phyloP scores from a whole-genome alignment of 2,329 filamentous ascomycete genomes.

The Rhynchosporium secalis region DNA sequence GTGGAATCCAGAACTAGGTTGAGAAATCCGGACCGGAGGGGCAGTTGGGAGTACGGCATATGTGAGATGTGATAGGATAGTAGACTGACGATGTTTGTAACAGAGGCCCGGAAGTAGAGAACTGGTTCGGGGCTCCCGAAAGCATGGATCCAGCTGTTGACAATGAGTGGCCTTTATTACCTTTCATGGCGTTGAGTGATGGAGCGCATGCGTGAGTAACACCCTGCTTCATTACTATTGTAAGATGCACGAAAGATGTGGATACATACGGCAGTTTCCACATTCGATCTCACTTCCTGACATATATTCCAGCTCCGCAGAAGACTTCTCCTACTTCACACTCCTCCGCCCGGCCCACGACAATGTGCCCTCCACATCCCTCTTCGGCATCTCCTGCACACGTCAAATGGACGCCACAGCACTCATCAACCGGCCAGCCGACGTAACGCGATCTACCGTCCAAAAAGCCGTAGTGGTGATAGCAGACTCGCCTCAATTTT shows the following conservation, averaged over 20 bases:
- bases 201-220: constrained; percentile 81
- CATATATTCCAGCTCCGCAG: constrained; percentile 61
- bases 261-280: too few relatives aligned
- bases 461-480: constrained; percentile 98
- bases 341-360: constrained; percentile 65
- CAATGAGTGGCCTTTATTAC: constrained; percentile 87
- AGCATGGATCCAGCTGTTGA: constrained; percentile 75
- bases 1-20: background rate
- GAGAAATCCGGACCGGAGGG: constrained; percentile 9
- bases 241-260: too few relatives aligned
- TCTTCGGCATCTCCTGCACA: constrained; percentile 96
- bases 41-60: background rate
- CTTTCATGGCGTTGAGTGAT: constrained; percentile 96
- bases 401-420: constrained; percentile 81
- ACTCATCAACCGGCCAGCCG: constrained; percentile 75
- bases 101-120: constrained; percentile 86
- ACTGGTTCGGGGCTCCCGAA: constrained; percentile 79
- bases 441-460: constrained; percentile 95
- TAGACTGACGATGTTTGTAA: constrained; percentile 12
- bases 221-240: background rate
- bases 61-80: background rate
- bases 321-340: constrained; percentile 99
- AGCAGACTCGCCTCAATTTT: constrained; percentile 83
- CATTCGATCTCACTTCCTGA: too few relatives aligned
- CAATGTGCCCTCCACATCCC: constrained; percentile 65